phyloP scores from a whole-genome alignment of 2,329 filamentous ascomycete genomes.

The Calycina herbarum region DNA sequence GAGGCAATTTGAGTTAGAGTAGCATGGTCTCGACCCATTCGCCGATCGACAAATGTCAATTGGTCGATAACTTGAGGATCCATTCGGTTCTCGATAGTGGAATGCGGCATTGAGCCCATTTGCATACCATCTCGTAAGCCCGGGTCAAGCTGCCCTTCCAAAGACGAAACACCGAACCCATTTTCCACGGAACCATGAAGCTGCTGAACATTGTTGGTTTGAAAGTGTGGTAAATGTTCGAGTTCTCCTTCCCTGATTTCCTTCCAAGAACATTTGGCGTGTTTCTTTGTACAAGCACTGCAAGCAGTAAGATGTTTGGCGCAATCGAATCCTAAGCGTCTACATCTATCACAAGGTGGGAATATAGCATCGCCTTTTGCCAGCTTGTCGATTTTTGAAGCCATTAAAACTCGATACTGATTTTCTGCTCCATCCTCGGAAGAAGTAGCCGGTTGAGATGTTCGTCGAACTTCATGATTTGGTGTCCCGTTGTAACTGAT shows the following conservation, averaged over 20 bases:
- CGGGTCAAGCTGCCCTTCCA: conserved; percentile 1
- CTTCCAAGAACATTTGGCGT: conserved; percentile 85
- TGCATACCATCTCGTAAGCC: conserved; percentile 7
- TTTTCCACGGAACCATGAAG: conserved; percentile 8
- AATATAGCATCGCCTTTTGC: conserved; percentile 71
- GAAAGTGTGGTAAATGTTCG: conserved; percentile 17
- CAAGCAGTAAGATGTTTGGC: conserved; percentile 85
- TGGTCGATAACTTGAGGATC: conserved; percentile 1
- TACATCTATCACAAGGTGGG: conserved; percentile 84
- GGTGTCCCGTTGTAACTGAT: conserved; percentile 22
- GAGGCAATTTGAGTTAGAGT: conserved; percentile 16
- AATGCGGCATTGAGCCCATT: conserved; percentile 4
- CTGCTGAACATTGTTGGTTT: not conserved
- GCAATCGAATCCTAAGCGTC: conserved; percentile 77
- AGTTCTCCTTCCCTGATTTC: conserved; percentile 73
- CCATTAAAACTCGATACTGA: conserved; percentile 62
- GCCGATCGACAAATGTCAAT: not conserved
- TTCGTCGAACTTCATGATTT: conserved; percentile 30
- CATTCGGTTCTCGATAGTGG: not conserved
- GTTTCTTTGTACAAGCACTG: conserved; percentile 84
- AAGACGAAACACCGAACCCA: not conserved
- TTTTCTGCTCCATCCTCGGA: conserved; percentile 33
- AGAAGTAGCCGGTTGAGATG: conserved; percentile 26
- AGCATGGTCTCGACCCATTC: conserved; percentile 13
- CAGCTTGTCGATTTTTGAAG: conserved; percentile 73